phyloP scores from a whole-genome alignment of 768 basidiomycete genomes.

The Mycena galopus region DNA sequence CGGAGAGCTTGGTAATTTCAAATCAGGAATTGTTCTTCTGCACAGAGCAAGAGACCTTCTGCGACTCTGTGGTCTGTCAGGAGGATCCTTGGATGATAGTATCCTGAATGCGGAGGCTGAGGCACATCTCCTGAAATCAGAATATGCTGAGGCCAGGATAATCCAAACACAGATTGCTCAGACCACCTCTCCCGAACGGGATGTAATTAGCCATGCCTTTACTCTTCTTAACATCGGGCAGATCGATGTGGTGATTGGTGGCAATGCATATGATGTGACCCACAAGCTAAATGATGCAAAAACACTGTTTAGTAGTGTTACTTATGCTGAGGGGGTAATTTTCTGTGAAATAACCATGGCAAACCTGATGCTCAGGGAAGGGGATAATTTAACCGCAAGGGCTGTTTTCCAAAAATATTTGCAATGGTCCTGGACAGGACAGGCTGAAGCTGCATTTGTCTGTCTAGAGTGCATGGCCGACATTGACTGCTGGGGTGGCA shows the following conservation, averaged over 20 bases:
- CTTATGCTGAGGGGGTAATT: neutral
- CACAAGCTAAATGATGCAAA: neutral
- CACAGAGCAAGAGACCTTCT: neutral
- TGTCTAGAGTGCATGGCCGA: neutral
- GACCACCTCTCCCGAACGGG: neutral
- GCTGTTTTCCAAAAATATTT: neutral
- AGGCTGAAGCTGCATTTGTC: neutral
- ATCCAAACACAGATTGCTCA: neutral
- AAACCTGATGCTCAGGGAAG: neutral
- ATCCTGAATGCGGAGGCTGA: neutral
- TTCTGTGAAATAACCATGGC: neutral
- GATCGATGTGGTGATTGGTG: slow-evolving; percentile 6
- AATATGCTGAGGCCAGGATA: slow-evolving; percentile 3
- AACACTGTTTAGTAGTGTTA: neutral
- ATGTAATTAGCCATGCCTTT: neutral
- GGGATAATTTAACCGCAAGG: neutral
- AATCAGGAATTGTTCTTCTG: neutral
- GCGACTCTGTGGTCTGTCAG: neutral
- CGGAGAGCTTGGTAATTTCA: neutral
- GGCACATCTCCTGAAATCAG: neutral
- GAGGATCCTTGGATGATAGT: rapidly evolving
- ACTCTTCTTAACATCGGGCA: neutral
- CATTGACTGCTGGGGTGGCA: neutral
- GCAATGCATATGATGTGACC: neutral
- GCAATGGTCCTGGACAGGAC: neutral